Evolutionary conservation across 768 basidiomycete genomes (phyloP).

Genomic region (Lentinula lateritia): DNA sequence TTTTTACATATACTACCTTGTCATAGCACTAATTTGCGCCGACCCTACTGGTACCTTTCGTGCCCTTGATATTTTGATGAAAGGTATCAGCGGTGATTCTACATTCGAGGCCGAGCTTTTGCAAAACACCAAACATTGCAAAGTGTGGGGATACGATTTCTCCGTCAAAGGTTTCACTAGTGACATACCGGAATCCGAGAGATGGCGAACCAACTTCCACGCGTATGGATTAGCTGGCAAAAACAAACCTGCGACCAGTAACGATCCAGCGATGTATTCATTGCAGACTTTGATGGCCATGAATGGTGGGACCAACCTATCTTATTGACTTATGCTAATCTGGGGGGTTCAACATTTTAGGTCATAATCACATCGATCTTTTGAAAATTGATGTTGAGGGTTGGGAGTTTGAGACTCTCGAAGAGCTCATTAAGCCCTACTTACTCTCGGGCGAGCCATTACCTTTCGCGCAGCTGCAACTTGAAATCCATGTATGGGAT

Average conservation of each 20-base stretch:
- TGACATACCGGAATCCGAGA: slow-evolving; percentile 26
- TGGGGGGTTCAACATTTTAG: slow-evolving; percentile 19
- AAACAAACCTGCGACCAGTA: slow-evolving; percentile 38
- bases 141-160: slow-evolving; percentile 61
- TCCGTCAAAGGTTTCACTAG: slow-evolving; percentile 38
- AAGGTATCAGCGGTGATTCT: slow-evolving; percentile 52
- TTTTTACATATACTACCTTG: not conserved
- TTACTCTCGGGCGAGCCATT: slow-evolving; percentile 42
- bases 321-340: not conserved
- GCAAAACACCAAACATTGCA: slow-evolving; percentile 39
- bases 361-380: slow-evolving; percentile 65
- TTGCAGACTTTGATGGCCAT: slow-evolving; percentile 57
- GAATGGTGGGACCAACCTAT: slow-evolving; percentile 38
- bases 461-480: slow-evolving; percentile 67
- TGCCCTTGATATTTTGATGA: slow-evolving; percentile 7
- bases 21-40: not conserved
- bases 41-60: not conserved
- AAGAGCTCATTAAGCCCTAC: slow-evolving; percentile 42
- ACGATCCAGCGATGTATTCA: slow-evolving; percentile 42
- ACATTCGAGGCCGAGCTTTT: slow-evolving; percentile 61
- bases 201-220: slow-evolving; percentile 35
- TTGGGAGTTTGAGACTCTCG: slow-evolving; percentile 58
- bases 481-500: slow-evolving; percentile 57
- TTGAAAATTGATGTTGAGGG: slow-evolving; percentile 71
- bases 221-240: slow-evolving; percentile 32